phyloP scores from a whole-genome alignment of 129 eudicot species.

The Chrysanthemum makinoi region DNA sequence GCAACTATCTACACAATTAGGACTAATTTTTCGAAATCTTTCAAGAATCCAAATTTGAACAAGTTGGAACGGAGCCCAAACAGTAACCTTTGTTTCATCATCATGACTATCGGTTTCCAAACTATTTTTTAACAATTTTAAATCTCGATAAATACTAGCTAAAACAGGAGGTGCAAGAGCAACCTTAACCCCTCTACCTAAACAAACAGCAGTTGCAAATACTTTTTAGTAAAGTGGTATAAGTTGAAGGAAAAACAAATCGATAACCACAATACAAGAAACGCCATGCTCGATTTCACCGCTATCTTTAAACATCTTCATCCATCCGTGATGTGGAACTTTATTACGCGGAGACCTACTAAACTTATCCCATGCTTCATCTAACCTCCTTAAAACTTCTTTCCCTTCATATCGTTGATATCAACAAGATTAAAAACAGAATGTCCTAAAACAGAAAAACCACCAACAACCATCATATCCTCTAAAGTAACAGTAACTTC shows the following conservation, averaged over 20 bases:
- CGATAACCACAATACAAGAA: conserved; percentile 37
- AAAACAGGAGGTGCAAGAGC: conserved; percentile 47
- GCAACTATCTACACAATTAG: no score
- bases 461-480: conserved; percentile 27
- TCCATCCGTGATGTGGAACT: conserved; percentile 21
- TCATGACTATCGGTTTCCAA: not conserved
- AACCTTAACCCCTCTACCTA: conserved; percentile 30
- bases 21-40: conserved; percentile 28
- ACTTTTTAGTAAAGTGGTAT: not conserved
- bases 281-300: conserved; percentile 39
- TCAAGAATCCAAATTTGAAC: conserved; percentile 37
- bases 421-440: not conserved
- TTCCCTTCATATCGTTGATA: not conserved
- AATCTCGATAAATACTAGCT: conserved; percentile 29
- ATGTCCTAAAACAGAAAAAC: conserved; percentile 3
- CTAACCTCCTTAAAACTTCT: conserved; percentile 14
- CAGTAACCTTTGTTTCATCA: not conserved
- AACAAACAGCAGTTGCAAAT: conserved; percentile 20
- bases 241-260: conserved; percentile 29
- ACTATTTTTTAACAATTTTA: conserved; percentile 20
- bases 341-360: not conserved
- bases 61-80: conserved; percentile 35
- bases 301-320: conserved; percentile 27
- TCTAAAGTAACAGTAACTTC: conserved; percentile 49
- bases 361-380: not conserved